Percentiles rank a stretch among this genome's conserved stretches.
Evolutionary conservation across 1,139 yeast genomes (phyloP).

Genomic region (Arxiozyma slooffiae): DNA sequence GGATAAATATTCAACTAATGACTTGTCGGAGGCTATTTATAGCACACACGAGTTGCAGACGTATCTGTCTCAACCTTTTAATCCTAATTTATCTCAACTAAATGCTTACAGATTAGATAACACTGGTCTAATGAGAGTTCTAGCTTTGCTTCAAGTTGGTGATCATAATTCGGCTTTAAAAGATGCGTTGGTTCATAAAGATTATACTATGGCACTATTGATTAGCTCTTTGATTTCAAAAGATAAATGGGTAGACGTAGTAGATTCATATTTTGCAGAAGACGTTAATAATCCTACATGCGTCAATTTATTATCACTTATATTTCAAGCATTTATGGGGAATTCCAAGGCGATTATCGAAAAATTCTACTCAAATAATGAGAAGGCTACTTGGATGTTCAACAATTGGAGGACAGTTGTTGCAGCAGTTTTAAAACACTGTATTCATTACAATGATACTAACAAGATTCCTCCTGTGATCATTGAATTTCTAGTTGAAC

Average conservation of each 20-base stretch:
- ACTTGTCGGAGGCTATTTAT: slow-evolving; percentile 24
- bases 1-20: slow-evolving; percentile 15
- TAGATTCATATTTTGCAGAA: slow-evolving; percentile 39
- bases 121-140: slow-evolving; percentile 18
- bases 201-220: slow-evolving; percentile 71
- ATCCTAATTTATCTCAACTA: slow-evolving; percentile 10
- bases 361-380: slow-evolving; percentile 36
- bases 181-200: slow-evolving; percentile 50
- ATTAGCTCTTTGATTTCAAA: slow-evolving; percentile 59
- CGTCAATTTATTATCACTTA: slow-evolving; percentile 39
- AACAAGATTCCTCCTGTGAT: slow-evolving; percentile 32
- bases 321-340: slow-evolving; percentile 60
- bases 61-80: slow-evolving; percentile 22
- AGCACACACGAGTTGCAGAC: slow-evolving; percentile 21
- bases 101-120: slow-evolving; percentile 22
- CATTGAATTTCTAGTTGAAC: slow-evolving; percentile 41
- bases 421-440: slow-evolving; percentile 34
- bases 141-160: slow-evolving; percentile 46
- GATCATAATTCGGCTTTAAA: slow-evolving; percentile 57
- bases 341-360: slow-evolving; percentile 46
- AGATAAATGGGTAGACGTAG: slow-evolving; percentile 51
- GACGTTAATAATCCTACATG: slow-evolving; percentile 32
- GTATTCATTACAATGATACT: slow-evolving; percentile 3
- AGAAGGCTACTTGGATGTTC: slow-evolving; percentile 40
- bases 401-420: slow-evolving; percentile 45